A percentile compares a stretch with the other conserved stretches of the same genome.
These are phyloP conservation scores for Wickerhamiella allomyrinae DNA, from an alignment of 805 yeast genomes.

Conservation along the genomic window DNA sequence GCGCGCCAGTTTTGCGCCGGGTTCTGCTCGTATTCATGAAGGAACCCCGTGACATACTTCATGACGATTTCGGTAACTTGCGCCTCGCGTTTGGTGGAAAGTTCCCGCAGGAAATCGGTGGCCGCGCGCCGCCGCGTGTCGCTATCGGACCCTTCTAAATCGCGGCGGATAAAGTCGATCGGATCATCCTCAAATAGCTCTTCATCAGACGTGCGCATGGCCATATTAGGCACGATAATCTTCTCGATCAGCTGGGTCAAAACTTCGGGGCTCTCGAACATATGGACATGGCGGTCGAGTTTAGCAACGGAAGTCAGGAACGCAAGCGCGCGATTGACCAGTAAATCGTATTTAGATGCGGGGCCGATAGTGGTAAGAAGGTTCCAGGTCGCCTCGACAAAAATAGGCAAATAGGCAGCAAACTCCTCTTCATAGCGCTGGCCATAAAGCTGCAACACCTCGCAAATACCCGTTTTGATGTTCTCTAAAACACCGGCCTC, in stretches of 20 bases:
- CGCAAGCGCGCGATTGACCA: constrained; percentile 66
- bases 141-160: constrained; percentile 86
- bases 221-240: constrained; percentile 77
- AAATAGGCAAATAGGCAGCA: constrained; percentile 57
- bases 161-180: constrained; percentile 79
- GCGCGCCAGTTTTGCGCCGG: constrained; percentile 54
- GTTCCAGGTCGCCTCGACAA: constrained; percentile 73
- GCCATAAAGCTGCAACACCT: constrained; percentile 70
- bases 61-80: constrained; percentile 62
- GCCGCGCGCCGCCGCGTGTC: constrained; percentile 87
- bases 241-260: constrained; percentile 66
- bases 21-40: constrained; percentile 35
- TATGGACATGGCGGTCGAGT: constrained; percentile 45
- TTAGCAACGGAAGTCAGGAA: constrained; percentile 73
- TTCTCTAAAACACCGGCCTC: constrained; percentile 56
- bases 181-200: constrained; percentile 97
- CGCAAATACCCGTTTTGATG: constrained; percentile 71
- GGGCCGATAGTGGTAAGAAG: constrained; percentile 50
- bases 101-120: constrained; percentile 79
- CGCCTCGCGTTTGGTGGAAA: constrained; percentile 64
- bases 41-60: constrained; percentile 53
- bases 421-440: constrained; percentile 88
- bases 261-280: constrained; percentile 47
- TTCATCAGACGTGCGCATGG: constrained; percentile 74
- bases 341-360: constrained; percentile 67